Evolutionary conservation across 208 protist genomes (phyloP).

Genomic region (Wallacemonas sp.): DNA sequence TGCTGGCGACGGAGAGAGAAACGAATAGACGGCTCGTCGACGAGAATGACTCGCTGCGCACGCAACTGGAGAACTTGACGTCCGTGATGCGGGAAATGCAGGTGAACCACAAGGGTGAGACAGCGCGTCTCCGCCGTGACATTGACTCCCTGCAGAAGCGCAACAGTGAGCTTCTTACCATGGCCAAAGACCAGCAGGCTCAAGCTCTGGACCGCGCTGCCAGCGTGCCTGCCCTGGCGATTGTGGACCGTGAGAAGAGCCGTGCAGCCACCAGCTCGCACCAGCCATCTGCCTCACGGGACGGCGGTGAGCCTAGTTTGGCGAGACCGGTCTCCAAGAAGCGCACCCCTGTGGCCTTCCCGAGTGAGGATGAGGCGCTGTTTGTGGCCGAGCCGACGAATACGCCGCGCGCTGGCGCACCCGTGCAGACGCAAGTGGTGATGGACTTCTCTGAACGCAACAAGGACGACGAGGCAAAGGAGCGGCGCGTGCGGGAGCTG

Average conservation of each 20-base stretch:
- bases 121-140: slow-evolving; percentile 71
- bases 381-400: slow-evolving; percentile 7
- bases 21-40: slow-evolving; percentile 56
- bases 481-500: slow-evolving; percentile 40
- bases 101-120: slow-evolving; percentile 65
- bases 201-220: slow-evolving; percentile 4
- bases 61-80: slow-evolving; percentile 81
- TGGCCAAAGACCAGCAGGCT: slow-evolving; percentile 77
- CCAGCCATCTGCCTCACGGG: too few species aligned
- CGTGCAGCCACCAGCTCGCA: background rate
- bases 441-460: slow-evolving; percentile 49
- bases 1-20: slow-evolving; percentile 76
- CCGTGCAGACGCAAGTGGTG: slow-evolving; percentile 20
- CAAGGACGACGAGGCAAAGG: slow-evolving; percentile 27
- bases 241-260: slow-evolving; percentile 3
- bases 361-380: slow-evolving; percentile 9
- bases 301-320: too few species aligned
- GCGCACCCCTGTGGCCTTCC: background rate
- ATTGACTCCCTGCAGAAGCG: slow-evolving; percentile 82
- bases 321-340: background rate
- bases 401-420: slow-evolving; percentile 6
- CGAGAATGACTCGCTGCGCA: slow-evolving; percentile 79
- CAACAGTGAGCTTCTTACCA: slow-evolving; percentile 78
- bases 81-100: slow-evolving; percentile 69
- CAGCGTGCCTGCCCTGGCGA: slow-evolving; percentile 2